Conservation (phyloP, 2,329 filamentous ascomycete genomes). For the Calonectria leucothoes region DNA sequence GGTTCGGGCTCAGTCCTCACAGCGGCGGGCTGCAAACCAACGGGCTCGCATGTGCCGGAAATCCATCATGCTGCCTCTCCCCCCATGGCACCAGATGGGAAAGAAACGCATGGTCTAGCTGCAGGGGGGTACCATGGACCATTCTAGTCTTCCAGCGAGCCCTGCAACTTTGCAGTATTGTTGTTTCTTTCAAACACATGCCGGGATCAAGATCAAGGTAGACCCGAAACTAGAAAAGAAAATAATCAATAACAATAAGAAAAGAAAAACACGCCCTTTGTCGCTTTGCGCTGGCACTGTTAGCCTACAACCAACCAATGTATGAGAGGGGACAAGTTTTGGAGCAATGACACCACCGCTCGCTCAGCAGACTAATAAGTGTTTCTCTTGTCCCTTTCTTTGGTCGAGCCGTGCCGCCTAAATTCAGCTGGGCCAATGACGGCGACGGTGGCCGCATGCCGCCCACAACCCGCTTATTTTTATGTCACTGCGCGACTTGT, state of each 20-base stretch:
- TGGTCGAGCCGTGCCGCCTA: not conserved
- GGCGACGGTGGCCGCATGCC: not conserved
- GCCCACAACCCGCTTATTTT: not conserved
- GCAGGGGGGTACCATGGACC: slow-evolving; percentile 8
- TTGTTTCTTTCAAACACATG: slow-evolving; percentile 1
- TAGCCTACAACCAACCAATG: not conserved
- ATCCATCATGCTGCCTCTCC: not conserved
- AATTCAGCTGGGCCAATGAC: slow-evolving; percentile 6
- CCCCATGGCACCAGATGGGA: not conserved
- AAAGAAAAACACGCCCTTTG: not conserved
- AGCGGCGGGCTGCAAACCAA: not conserved
- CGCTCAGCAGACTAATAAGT: not conserved
- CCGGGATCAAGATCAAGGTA: not conserved
- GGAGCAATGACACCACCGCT: not conserved
- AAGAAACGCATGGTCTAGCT: not conserved
- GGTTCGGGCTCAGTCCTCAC: not conserved
- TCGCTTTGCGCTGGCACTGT: not conserved
- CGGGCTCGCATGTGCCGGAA: not conserved
- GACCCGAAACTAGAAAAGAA: not conserved
- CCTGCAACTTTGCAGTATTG: not conserved
- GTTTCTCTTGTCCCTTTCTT: slow-evolving; percentile 4
- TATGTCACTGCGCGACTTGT: not conserved
- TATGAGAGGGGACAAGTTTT: not conserved
- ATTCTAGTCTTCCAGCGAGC: not conserved
- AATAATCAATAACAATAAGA: not conserved